Conservation (phyloP, 495 filamentous ascomycete genomes). For the Hypoxylon rickii region DNA sequence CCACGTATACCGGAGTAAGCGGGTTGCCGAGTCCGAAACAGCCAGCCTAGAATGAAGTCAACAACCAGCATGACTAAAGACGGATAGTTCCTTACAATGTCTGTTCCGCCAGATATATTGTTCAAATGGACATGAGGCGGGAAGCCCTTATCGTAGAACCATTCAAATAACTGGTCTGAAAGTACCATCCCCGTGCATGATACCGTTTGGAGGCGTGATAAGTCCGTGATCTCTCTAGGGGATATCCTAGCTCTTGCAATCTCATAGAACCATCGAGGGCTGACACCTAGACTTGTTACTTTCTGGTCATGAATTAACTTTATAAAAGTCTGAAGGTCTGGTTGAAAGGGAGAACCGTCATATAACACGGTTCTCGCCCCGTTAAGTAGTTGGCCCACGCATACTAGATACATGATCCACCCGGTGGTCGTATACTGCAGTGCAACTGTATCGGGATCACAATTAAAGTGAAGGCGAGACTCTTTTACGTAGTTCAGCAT, state of each 20-base stretch:
- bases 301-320: conserved; percentile 61
- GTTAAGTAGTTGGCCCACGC: conserved; percentile 55
- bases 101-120: conserved; percentile 80
- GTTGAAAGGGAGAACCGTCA: conserved; percentile 77
- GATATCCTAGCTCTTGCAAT: conserved; percentile 61
- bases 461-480: conserved; percentile 60
- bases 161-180: conserved; percentile 71
- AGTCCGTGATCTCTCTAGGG: conserved; percentile 64
- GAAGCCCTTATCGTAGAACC: conserved; percentile 84
- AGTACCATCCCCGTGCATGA: conserved; percentile 80
- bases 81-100: conserved; percentile 55
- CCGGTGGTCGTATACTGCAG: conserved; percentile 70
- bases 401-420: conserved; percentile 83
- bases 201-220: conserved; percentile 62
- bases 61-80: conserved; percentile 1
- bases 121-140: conserved; percentile 63
- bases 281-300: conserved; percentile 67
- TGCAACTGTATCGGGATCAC: conserved; percentile 51
- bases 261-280: conserved; percentile 75
- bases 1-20: conserved; percentile 70
- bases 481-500: conserved; percentile 66
- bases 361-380: conserved; percentile 68
- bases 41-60: conserved; percentile 51
- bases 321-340: conserved; percentile 63
- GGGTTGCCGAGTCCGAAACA: conserved; percentile 72